Evolutionary conservation across 192 early-diverging fungal species (phyloP), one percentile per base, ranked within the genome.

Genomic region (Backusella morwellensis): DNA sequence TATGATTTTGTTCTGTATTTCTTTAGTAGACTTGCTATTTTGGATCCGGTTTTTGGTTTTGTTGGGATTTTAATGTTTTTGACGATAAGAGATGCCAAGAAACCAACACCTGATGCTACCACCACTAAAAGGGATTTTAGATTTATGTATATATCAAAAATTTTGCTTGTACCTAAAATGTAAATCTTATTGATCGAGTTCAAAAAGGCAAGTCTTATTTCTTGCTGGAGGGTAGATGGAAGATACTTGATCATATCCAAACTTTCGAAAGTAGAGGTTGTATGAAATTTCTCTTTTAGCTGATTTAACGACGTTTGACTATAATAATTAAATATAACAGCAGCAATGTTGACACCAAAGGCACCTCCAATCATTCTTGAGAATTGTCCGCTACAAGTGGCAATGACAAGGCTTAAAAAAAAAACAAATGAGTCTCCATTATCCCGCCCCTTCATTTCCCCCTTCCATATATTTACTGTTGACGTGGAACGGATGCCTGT

Each of bases 401-500:
- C 70, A 40, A 77, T 26, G 36, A 70, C 71, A 12, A 77, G 54
- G 23, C 76, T 77, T n/a, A n/a, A n/a, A 72, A 69, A 12, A 32
- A 63, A 29, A 12, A 63, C 3, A 29, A 32, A 3, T 26, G 0
- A 44, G 15, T 3, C 32, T 2, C 4, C 12, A 44, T 44, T 44
- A 44, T 44, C 42, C 0, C 38, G 2, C 8, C 8, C n/a, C 6
- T 56, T 3, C 21, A 26, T 63, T 9, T 32, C 19, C 1, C n/a
- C 15, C 17, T 19, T 4, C 2, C 2, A 21, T 23, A 14, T 63
- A 11, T 6, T 63, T 29, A 63, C 81, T 93, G 85, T 38, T 77
- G 72, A 19, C 80, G 73, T 1, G 72, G 69, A 32, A 94, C 93
- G 14, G 87, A 78, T 2, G 91, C 87, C 78, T 96, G 95, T 38